These are phyloP conservation scores for Polygonum aviculare DNA, from an alignment of 148 eudicot species.

Conservation along the genomic window DNA sequence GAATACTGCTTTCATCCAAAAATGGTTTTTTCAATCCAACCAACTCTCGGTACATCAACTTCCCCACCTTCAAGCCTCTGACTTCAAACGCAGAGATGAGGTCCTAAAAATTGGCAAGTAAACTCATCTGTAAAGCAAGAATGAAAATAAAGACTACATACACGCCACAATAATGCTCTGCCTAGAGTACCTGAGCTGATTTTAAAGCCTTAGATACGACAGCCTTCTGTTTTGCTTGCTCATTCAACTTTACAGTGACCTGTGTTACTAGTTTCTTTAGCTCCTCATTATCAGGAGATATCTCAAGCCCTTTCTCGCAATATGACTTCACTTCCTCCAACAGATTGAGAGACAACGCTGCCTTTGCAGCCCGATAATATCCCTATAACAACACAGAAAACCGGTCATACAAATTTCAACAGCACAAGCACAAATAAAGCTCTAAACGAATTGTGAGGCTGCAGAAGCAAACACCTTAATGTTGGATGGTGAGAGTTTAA, in stretches of 20 bases:
- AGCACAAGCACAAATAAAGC: not conserved
- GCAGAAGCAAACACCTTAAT: conserved; percentile 42
- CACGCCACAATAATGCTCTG: not conserved
- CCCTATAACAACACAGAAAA: conserved; percentile 39
- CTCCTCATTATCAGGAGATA: conserved; percentile 65
- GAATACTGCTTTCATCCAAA: conserved; percentile 64
- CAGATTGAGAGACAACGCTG: conserved; percentile 54
- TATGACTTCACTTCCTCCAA: conserved; percentile 59
- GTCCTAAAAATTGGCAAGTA: conserved; percentile 29
- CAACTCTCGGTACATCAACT: conserved; percentile 69
- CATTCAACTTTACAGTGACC: conserved; percentile 36
- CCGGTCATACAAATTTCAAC: not conserved
- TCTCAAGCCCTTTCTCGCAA: conserved; percentile 71
- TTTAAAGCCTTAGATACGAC: conserved; percentile 55
- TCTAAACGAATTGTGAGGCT: not conserved
- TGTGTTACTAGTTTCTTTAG: conserved; percentile 55
- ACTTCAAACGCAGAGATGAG: conserved; percentile 58
- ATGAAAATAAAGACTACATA: not conserved
- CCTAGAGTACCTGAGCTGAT: conserved; percentile 51
- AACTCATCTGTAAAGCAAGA: not conserved
- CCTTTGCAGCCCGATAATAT: conserved; percentile 82
- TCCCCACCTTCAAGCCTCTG: conserved; percentile 66
- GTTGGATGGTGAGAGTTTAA: conserved; percentile 63
- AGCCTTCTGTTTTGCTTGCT: conserved; percentile 51
- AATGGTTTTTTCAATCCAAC: conserved; percentile 69